A percentile compares a stretch with the other conserved stretches of the same genome.
Evolutionary conservation across 805 yeast species (phyloP).

Genomic region (Jamesozyma jinghongensis): DNA sequence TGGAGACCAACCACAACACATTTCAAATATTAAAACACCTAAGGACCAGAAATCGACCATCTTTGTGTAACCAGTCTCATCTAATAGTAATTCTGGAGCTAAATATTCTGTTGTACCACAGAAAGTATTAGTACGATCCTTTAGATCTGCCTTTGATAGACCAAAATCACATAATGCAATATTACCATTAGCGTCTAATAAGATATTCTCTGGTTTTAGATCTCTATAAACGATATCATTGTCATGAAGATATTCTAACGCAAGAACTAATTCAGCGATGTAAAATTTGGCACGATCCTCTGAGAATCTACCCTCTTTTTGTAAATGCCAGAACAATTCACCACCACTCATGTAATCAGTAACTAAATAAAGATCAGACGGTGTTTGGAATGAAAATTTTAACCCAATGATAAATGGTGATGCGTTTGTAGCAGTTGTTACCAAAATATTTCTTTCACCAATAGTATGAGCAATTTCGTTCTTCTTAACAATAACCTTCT

Average conservation of each 20-base stretch:
- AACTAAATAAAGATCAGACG: conserved; percentile 81
- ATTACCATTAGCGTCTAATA: conserved; percentile 94
- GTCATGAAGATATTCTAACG: conserved; percentile 89
- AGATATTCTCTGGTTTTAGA: conserved; percentile 91
- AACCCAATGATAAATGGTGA: conserved; percentile 93
- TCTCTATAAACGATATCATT: conserved; percentile 95
- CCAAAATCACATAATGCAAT: conserved; percentile 97
- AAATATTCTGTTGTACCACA: conserved; percentile 98
- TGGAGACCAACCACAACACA: conserved; percentile 99
- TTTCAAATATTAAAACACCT: conserved; percentile 93
- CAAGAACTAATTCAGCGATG: conserved; percentile 90
- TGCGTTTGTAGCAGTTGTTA: conserved; percentile 79
- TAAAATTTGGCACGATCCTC: conserved; percentile 95
- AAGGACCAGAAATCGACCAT: conserved; percentile 99
- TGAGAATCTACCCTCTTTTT: conserved; percentile 87
- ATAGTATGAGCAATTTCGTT: conserved; percentile 97
- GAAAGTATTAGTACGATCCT: conserved; percentile 87
- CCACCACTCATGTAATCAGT: conserved; percentile 99
- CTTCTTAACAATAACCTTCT: conserved; percentile 90
- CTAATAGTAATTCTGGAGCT: conserved; percentile 93
- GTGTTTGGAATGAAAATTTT: conserved; percentile 94
- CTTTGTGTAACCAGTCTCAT: conserved; percentile 93
- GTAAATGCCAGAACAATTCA: conserved; percentile 93
- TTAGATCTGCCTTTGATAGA: conserved; percentile 84
- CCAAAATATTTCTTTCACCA: conserved; percentile 92